Conservation (phyloP, 2,329 filamentous ascomycete genomes). For the Tolypocladium amazonense region DNA sequence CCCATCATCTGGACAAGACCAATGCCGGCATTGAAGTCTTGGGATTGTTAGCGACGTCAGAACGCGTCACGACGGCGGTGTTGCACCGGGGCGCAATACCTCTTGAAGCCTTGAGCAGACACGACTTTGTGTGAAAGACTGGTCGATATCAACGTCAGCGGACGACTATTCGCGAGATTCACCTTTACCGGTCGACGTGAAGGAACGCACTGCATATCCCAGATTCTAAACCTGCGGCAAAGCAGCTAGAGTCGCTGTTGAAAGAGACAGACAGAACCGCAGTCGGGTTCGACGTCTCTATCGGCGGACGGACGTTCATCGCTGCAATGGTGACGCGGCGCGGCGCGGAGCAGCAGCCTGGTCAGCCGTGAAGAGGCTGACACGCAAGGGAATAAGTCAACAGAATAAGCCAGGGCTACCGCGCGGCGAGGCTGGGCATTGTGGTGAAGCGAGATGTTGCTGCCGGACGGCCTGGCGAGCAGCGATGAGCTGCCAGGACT, state of each 20-base stretch:
- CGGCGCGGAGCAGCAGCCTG: background rate
- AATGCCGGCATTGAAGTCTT: slow-evolving; percentile 73
- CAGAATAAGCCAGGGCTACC: background rate
- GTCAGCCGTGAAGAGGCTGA: background rate
- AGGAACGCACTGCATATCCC: slow-evolving; percentile 66
- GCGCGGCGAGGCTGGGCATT: background rate
- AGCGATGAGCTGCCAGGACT: background rate
- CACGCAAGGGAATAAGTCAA: background rate
- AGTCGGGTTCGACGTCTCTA: slow-evolving; percentile 65
- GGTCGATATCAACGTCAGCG: slow-evolving; percentile 14
- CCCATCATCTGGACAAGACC: slow-evolving; percentile 80
- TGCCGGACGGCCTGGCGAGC: background rate
- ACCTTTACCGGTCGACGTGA: background rate
- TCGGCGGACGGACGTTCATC: slow-evolving; percentile 85
- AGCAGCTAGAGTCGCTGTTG: slow-evolving; percentile 76
- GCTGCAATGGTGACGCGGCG: slow-evolving; percentile 1
- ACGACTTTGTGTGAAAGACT: slow-evolving; percentile 68
- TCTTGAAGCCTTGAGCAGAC: slow-evolving; percentile 50
- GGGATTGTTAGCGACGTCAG: background rate
- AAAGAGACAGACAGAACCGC: slow-evolving; percentile 76
- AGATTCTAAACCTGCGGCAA: slow-evolving; percentile 75
- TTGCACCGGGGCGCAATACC: slow-evolving; percentile 15
- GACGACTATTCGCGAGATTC: background rate
- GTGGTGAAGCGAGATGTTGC: background rate
- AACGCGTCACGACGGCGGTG: background rate